Conservation (phyloP, 768 basidiomycete species). For the Dentipellis fragilis region DNA sequence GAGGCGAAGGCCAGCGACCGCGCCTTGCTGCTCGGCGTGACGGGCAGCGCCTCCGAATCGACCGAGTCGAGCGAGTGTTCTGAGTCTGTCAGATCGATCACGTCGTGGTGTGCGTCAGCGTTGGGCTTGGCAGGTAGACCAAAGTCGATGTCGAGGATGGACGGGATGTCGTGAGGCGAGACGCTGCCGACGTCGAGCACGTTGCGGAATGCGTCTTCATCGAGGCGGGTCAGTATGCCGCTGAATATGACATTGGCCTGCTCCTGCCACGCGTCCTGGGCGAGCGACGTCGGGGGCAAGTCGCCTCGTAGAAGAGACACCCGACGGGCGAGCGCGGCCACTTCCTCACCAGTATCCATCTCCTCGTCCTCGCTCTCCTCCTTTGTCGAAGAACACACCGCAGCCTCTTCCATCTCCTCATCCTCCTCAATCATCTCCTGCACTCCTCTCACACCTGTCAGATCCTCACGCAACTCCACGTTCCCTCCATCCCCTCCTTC, state of each 20-base stretch:
- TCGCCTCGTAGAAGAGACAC: constrained; percentile 9
- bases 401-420: constrained; percentile 2
- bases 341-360: not conserved
- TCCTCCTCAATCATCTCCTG: constrained; percentile 2
- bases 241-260: constrained; percentile 4
- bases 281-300: not conserved
- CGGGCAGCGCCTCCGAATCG: constrained; percentile 31
- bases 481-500: not conserved
- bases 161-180: constrained; percentile 7
- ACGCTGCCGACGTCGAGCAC: constrained; percentile 4
- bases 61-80: constrained; percentile 26
- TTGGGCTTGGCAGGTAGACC: not conserved
- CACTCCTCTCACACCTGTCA: constrained; percentile 2
- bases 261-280: constrained; percentile 2
- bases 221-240: constrained; percentile 7
- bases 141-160: constrained; percentile 16
- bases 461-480: not conserved
- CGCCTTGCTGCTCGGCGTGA: constrained; percentile 34
- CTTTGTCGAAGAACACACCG: constrained; percentile 1
- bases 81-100: constrained; percentile 34
- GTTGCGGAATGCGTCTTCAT: constrained; percentile 6
- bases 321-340: constrained; percentile 11
- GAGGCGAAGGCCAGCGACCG: not conserved
- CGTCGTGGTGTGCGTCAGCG: constrained; percentile 4
- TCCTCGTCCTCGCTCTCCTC: not conserved